Base-by-base conservation (phyloP, 768 basidiomycete species). In the Termitomyces sp. region DNA sequence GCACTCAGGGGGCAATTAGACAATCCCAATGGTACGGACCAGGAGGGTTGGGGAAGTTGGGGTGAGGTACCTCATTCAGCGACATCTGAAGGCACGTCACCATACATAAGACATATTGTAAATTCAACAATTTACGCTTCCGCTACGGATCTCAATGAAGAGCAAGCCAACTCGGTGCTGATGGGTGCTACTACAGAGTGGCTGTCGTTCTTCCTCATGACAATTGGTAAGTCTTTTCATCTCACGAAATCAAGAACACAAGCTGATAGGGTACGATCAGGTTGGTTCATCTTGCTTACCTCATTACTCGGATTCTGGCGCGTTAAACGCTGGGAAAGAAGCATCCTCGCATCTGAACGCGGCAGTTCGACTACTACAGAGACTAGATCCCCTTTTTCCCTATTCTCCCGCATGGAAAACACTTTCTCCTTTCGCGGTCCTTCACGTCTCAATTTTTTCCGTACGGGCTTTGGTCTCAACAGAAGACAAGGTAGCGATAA, bases 161-260 rank as follows among this genome's bases (percentile, higher is more conserved):
- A 74, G 47, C 76, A 80, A 54, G 67, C 70, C 15, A 68, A 64
- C 40, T 60, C 70, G 21, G 51, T 79, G 19, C 70, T 83, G 5
- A 74, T 76, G n/a, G 82, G 88, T 69, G 79, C 85, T 23, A 91
- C 94, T 0, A 87, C 89, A 23, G 94, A 98, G 67, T 98, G 93
- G 93, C 74, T 98, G 50, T 91, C 92, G 15, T 98, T 98, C 75
- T 83, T 95, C 73, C 73, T 98, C 62, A 97, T 98, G 91, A 92
- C 88, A 37, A 74, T 93, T 48, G 86, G 86, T 85, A 60, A 42
- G 83, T 56, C 7, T 38, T 28, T 33, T 12, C 12, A 26, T 48
- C 38, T n/a, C 30, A 15, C 23, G 10, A 10, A 30, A 55, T 43
- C 19, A 43, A 28, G 37, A 17, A 40, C 47, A 28, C 41, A 62